Conservation (phyloP, 805 yeast species). For the Ogataea trehaloabstinens region DNA sequence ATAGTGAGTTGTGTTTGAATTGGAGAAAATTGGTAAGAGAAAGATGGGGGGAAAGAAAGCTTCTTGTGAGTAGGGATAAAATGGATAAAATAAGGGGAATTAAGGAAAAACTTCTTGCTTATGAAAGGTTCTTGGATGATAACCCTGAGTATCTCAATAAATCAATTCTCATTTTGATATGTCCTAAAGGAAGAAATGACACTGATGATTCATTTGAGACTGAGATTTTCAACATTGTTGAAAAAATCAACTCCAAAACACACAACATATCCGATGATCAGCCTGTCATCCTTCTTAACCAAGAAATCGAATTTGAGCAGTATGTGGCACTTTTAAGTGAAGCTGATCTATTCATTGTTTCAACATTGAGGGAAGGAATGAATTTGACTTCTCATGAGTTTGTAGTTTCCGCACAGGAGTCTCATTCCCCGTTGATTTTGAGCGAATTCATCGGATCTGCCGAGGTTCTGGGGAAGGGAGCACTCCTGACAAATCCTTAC, state of each 20-base stretch:
- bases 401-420: conserved; percentile 66
- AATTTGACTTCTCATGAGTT: conserved; percentile 95
- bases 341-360: conserved; percentile 84
- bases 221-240: conserved; percentile 73
- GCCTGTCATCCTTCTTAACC: conserved; percentile 85
- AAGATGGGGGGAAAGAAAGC: conserved; percentile 68
- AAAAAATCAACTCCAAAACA: conserved; percentile 77
- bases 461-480: conserved; percentile 64
- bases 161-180: conserved; percentile 80
- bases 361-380: conserved; percentile 95
- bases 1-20: conserved; percentile 45
- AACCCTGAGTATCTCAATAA: conserved; percentile 70
- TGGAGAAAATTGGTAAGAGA: conserved; percentile 74
- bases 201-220: conserved; percentile 65
- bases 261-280: conserved; percentile 70
- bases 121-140: conserved; percentile 68
- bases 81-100: conserved; percentile 85
- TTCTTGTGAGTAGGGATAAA: conserved; percentile 87
- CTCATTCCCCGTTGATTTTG: conserved; percentile 76
- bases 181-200: conserved; percentile 51
- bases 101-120: conserved; percentile 82
- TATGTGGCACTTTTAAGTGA: conserved; percentile 82
- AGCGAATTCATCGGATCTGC: conserved; percentile 97
- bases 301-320: conserved; percentile 86
- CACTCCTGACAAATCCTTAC: conserved; percentile 89